Percentiles rank a stretch among this genome's conserved stretches.
These are phyloP conservation scores for Mortierella polycephala DNA, from an alignment of 371 early-diverging fungal species.

Conservation along the genomic window DNA sequence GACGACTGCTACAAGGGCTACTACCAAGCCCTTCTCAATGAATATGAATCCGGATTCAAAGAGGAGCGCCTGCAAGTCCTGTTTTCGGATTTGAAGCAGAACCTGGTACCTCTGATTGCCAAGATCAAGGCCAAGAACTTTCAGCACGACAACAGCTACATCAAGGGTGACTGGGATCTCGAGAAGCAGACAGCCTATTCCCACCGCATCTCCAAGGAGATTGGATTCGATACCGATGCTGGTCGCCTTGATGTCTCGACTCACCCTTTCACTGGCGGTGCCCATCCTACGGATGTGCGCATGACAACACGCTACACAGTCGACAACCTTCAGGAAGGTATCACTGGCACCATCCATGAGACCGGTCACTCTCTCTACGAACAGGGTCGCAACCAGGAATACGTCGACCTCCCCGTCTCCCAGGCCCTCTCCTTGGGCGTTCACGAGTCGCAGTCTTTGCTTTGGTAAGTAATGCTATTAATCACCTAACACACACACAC, in stretches of 20 bases:
- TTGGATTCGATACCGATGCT: conserved; percentile 56
- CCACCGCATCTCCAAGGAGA: conserved; percentile 51
- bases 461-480: conserved; percentile 53
- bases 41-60: conserved; percentile 54
- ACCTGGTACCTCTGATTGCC: conserved; percentile 53
- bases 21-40: conserved; percentile 48
- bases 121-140: conserved; percentile 53
- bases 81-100: conserved; percentile 47
- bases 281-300: conserved; percentile 51
- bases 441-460: conserved; percentile 56
- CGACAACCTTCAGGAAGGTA: conserved; percentile 42
- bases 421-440: conserved; percentile 51
- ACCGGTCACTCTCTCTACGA: conserved; percentile 58
- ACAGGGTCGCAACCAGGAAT: conserved; percentile 52
- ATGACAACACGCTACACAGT: conserved; percentile 57
- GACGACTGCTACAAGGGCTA: conserved; percentile 52
- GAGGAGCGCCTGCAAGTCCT: conserved; percentile 47
- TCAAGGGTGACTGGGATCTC: conserved; percentile 48
- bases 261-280: conserved; percentile 55
- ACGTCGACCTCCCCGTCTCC: conserved; percentile 36
- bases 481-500: too few species aligned
- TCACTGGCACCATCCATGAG: conserved; percentile 55
- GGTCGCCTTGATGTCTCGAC: conserved; percentile 54
- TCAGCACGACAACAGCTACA: conserved; percentile 41
- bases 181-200: conserved; percentile 48